Percentiles rank a stretch among this genome's conserved stretches.
phyloP scores from a whole-genome alignment of 108 stramenopile species.

The Fragilaria crotonensis region DNA sequence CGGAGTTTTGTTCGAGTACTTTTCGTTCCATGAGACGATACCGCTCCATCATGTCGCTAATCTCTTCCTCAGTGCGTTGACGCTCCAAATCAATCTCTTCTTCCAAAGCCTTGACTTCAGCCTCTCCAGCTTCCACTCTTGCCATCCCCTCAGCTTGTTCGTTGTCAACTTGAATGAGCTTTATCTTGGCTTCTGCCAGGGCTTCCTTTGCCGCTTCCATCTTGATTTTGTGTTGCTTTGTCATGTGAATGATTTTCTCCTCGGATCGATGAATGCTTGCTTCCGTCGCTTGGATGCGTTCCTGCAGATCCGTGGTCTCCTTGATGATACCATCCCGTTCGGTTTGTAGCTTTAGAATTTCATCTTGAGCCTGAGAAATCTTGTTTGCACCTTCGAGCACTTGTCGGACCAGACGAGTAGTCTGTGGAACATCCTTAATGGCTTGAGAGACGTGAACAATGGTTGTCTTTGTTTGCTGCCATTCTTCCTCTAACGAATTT shows the following conservation, averaged over 20 bases:
- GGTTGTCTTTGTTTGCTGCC: slow-evolving; percentile 14
- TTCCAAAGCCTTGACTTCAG: slow-evolving; percentile 53
- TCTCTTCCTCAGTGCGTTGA: slow-evolving; percentile 29
- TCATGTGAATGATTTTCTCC: slow-evolving; percentile 31
- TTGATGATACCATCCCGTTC: slow-evolving; percentile 35
- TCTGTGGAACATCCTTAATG: slow-evolving; percentile 27
- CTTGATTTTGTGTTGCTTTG: slow-evolving; percentile 41
- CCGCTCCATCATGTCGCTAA: slow-evolving; percentile 15
- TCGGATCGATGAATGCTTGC: slow-evolving; percentile 25
- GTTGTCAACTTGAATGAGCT: slow-evolving; percentile 64
- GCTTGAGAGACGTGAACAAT: slow-evolving; percentile 15
- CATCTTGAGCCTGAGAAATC: slow-evolving; percentile 20
- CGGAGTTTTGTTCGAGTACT: background rate
- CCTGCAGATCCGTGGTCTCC: slow-evolving; percentile 19
- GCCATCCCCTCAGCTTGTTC: slow-evolving; percentile 72
- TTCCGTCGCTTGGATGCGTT: slow-evolving; percentile 23
- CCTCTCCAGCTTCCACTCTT: slow-evolving; percentile 58
- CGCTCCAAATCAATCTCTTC: slow-evolving; percentile 43
- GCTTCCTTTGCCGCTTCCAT: slow-evolving; percentile 46
- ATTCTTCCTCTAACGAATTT: slow-evolving; percentile 16
- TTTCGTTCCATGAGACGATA: background rate
- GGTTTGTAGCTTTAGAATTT: slow-evolving; percentile 25
- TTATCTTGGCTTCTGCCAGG: slow-evolving; percentile 35
- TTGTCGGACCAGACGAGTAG: slow-evolving; percentile 19
- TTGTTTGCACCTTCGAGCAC: slow-evolving; percentile 35